Evolutionary conservation across 139 green algal species (phyloP).

Genomic region (Marvania coccoides): DNA sequence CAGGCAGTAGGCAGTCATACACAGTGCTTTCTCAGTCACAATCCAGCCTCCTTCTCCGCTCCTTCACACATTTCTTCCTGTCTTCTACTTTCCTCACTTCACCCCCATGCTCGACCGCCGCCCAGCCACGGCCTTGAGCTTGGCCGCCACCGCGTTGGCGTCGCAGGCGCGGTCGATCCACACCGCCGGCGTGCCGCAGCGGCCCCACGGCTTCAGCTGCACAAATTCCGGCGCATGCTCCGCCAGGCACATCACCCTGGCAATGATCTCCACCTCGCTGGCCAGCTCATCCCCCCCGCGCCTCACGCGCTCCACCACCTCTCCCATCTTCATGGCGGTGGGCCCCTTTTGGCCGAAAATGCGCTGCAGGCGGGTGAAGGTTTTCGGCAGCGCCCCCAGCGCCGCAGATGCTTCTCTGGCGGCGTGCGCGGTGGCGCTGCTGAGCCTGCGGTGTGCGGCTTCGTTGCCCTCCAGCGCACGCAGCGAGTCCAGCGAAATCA

Average conservation of each 20-base stretch:
- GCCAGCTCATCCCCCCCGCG: background rate
- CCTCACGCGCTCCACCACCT: slow-evolving; percentile 9
- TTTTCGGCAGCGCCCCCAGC: slow-evolving; percentile 18
- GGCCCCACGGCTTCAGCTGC: slow-evolving; percentile 12
- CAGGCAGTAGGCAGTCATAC: no score
- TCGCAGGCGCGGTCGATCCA: slow-evolving; percentile 20
- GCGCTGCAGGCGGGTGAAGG: slow-evolving; percentile 14
- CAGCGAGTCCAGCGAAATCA: slow-evolving; percentile 15
- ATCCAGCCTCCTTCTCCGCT: no score
- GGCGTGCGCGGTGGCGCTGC: slow-evolving; percentile 9
- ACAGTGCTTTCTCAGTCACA: no score
- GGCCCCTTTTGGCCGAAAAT: slow-evolving; percentile 25
- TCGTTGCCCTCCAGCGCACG: slow-evolving; percentile 2
- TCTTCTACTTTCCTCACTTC: background rate
- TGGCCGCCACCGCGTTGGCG: background rate
- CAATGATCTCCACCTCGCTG: background rate
- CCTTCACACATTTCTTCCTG: no score
- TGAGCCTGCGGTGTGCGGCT: background rate
- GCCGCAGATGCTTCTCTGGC: background rate
- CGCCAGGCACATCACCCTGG: slow-evolving; percentile 6
- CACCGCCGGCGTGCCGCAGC: slow-evolving; percentile 20
- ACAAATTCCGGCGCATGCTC: slow-evolving; percentile 21
- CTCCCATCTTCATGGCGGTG: slow-evolving; percentile 4
- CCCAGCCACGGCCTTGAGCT: background rate
- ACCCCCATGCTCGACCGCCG: no score